Conservation (phyloP, 169 alveolate genomes). For the Perkinsus olseni region DNA sequence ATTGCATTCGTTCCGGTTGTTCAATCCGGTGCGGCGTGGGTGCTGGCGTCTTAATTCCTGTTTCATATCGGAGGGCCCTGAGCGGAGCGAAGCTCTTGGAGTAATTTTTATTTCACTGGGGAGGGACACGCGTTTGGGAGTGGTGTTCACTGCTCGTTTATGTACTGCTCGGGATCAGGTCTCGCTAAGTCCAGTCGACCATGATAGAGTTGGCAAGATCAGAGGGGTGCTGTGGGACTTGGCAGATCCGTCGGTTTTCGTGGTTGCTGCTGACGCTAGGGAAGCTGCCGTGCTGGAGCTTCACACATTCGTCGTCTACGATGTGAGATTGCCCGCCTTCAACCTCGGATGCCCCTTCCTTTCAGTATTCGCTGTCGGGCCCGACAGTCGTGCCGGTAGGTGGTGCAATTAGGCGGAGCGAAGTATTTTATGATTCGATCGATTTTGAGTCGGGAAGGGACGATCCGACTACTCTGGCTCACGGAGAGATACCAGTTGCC, state of each 20-base stretch:
- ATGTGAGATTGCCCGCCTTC: background rate
- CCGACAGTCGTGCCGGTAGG: background rate
- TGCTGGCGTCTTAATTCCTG: no score
- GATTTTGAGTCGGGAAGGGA: background rate
- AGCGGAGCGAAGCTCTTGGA: no score
- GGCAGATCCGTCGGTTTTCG: background rate
- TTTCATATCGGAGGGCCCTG: no score
- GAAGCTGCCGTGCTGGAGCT: background rate
- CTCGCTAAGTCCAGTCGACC: background rate
- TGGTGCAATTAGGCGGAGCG: background rate
- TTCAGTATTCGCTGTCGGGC: background rate
- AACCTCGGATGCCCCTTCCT: no score
- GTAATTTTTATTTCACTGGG: no score
- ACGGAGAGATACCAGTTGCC: background rate
- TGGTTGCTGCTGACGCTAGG: background rate
- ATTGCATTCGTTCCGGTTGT: no score
- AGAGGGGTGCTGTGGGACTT: background rate
- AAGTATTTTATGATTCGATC: background rate
- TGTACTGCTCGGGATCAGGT: background rate
- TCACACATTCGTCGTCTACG: background rate
- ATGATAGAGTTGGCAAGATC: background rate
- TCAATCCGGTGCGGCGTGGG: no score
- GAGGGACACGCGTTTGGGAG: no score
- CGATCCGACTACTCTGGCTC: background rate
- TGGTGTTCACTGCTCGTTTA: no score